Conservation (phyloP, 2,329 filamentous ascomycete genomes). For the Xylariaceae sp. region DNA sequence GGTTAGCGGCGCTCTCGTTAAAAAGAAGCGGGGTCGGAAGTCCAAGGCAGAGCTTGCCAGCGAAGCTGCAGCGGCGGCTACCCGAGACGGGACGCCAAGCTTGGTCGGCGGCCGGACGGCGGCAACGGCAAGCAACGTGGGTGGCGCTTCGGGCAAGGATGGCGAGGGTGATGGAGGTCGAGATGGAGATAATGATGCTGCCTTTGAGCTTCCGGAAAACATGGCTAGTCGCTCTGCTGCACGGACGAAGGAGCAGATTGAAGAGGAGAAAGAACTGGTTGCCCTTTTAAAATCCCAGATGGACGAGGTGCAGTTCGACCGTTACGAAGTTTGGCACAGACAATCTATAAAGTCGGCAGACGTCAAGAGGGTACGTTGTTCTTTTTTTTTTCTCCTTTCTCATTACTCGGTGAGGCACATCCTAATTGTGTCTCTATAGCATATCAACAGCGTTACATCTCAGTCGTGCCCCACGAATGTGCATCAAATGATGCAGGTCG, state of each 20-base stretch:
- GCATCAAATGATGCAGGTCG: conserved; percentile 68
- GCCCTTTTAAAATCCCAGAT: conserved; percentile 61
- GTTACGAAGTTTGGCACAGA: conserved; percentile 66
- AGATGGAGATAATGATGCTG: conserved; percentile 50
- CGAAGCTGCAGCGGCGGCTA: conserved; percentile 41
- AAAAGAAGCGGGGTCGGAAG: conserved; percentile 59
- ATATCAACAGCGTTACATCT: conserved; percentile 75
- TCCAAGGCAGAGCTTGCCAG: conserved; percentile 51
- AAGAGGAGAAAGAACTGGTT: conserved; percentile 52
- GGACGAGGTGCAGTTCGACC: conserved; percentile 59
- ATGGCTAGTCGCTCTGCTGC: conserved; percentile 36
- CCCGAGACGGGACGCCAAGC: conserved; percentile 35
- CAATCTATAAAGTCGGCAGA: conserved; percentile 63
- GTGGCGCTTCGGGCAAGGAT: conserved; percentile 39
- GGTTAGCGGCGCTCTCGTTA: conserved; percentile 42
- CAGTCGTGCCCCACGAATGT: conserved; percentile 71
- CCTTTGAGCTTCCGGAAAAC: conserved; percentile 50
- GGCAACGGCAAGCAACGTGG: conserved; percentile 40
- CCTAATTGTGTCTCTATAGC: conserved; percentile 34
- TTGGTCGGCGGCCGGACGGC: conserved; percentile 41
- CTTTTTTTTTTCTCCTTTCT: neutral
- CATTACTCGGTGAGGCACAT: neutral
- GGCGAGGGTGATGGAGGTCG: conserved; percentile 52
- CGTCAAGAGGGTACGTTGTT: conserved; percentile 55
- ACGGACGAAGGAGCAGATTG: conserved; percentile 61